These are phyloP conservation scores for Jasminum sambac DNA, from an alignment of 257 asterid species.

Conservation along the genomic window DNA sequence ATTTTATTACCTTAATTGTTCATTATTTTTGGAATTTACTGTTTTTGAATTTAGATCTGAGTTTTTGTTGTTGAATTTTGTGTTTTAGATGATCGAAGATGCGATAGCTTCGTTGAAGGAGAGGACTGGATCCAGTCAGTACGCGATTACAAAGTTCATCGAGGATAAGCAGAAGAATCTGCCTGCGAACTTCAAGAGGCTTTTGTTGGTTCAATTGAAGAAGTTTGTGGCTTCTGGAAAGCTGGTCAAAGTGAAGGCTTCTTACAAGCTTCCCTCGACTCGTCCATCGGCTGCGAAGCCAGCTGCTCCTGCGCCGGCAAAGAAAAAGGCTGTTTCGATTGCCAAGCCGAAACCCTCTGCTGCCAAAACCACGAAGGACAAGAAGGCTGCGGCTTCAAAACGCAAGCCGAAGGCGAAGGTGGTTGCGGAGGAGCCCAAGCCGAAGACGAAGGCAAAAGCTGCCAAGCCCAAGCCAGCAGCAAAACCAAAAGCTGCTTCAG, in stretches of 20 bases:
- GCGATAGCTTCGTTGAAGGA: slow-evolving; percentile 60
- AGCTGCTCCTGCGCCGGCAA: slow-evolving; percentile 25
- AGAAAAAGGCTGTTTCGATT: slow-evolving; percentile 30
- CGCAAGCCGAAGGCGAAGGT: slow-evolving; percentile 31
- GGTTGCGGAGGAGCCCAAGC: slow-evolving; percentile 24
- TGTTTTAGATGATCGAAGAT: slow-evolving; percentile 52
- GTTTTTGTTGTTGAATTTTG: background rate
- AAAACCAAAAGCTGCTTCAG: slow-evolving; percentile 34
- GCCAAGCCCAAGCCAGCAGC: slow-evolving; percentile 13
- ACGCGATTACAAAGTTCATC: slow-evolving; percentile 57
- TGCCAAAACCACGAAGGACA: slow-evolving; percentile 24
- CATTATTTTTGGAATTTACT: background rate
- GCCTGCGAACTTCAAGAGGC: slow-evolving; percentile 54
- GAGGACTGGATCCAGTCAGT: slow-evolving; percentile 62
- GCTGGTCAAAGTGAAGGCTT: slow-evolving; percentile 49
- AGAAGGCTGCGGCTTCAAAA: slow-evolving; percentile 27
- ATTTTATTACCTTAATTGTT: background rate
- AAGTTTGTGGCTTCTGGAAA: slow-evolving; percentile 55
- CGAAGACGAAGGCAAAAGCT: slow-evolving; percentile 23
- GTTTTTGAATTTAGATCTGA: slow-evolving; percentile 16
- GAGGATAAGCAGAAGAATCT: slow-evolving; percentile 60
- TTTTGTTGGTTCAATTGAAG: slow-evolving; percentile 48
- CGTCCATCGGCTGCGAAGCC: slow-evolving; percentile 31
- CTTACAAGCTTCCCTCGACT: slow-evolving; percentile 46
- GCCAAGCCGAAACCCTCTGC: slow-evolving; percentile 34